Evolutionary conservation across 768 basidiomycete species (phyloP), one percentile per base, ranked within the genome.

Genomic region (Galerina marginata): DNA sequence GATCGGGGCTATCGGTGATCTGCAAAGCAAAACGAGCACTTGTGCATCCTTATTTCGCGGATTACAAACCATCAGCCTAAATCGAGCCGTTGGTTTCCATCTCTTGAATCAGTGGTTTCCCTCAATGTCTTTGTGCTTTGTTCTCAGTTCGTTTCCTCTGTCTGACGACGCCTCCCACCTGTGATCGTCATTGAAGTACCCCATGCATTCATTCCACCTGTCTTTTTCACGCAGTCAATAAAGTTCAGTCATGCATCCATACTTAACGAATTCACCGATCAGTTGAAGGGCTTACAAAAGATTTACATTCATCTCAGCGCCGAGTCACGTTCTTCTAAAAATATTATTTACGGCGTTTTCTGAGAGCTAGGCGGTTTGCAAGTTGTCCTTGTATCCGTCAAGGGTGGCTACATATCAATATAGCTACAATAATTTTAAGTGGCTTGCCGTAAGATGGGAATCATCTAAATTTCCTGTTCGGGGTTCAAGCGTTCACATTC

Each of bases 1-100:
- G 29, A 50, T 47, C 43, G 6, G 64, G 74, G 33, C 81, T 84
- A 67, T 78, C 81, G 9, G 79, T 73, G 80, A 15, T 44, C 39
- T 20, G 63, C 69, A 62, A 44, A 88, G 87, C 82, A 71, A 91
- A 86, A 71, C 82, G 83, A 33, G 82, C 83, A 6, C 74, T 86
- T 45, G 54, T 71, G 44, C 84, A 86, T 63, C 80, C 80, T 3
- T 86, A 84, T 66, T 81, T 83, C 59, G 73, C 75, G 36, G 78
- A 78, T 62, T 83, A 77, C 64, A 69, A 69, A 29, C 64, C 73
- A 7, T 62, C 52, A 40, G 59, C 60, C 56, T 64, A 26, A 59
- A 53, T 46, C 26, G n/a, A 40, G 20, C 26, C n/a, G 20, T 46
- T 47, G 11, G 6, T 53, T 44, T 20, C n/a, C 42, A 46, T 40